These are phyloP conservation scores for Cladorrhinum sp. DNA, from an alignment of 2,329 filamentous ascomycete species.

Conservation along the genomic window DNA sequence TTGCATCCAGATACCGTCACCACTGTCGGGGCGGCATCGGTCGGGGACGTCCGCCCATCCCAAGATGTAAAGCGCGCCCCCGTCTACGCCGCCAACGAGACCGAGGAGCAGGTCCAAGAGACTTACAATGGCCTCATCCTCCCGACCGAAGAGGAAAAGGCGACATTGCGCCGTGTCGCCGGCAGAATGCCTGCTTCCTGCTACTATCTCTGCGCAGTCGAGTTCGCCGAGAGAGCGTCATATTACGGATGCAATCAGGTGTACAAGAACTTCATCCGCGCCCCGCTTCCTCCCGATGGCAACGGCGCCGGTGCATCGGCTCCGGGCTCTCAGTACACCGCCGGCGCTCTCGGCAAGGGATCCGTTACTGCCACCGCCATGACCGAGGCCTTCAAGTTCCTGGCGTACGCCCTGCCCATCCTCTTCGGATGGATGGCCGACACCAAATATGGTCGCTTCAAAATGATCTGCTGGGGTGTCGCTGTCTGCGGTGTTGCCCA, in stretches of 20 bases:
- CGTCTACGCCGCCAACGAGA: not conserved
- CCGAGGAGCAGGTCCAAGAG: constrained; percentile 1
- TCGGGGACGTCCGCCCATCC: not conserved
- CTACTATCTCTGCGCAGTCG: constrained; percentile 55
- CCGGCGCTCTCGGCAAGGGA: constrained; percentile 58
- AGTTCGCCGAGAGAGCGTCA: constrained; percentile 58
- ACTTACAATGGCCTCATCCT: constrained; percentile 43
- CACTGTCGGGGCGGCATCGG: not conserved
- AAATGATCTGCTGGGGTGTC: constrained; percentile 69
- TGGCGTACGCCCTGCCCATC: constrained; percentile 56
- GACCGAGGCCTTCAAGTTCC: constrained; percentile 51
- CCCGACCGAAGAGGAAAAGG: constrained; percentile 50
- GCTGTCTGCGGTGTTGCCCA: constrained; percentile 64
- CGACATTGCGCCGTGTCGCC: constrained; percentile 49
- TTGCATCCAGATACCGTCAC: not conserved
- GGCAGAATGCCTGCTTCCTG: constrained; percentile 49
- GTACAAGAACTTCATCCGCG: constrained; percentile 61
- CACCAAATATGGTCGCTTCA: constrained; percentile 65
- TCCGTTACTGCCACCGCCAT: constrained; percentile 50
- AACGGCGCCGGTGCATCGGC: constrained; percentile 43
- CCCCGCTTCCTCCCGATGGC: constrained; percentile 51
- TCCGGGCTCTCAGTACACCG: constrained; percentile 42
- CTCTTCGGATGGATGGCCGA: constrained; percentile 59
- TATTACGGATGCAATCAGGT: constrained; percentile 54
- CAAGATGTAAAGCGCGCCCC: not conserved